Percentiles rank a stretch among this genome's conserved stretches.
phyloP scores from a whole-genome alignment of 805 yeast genomes.

The Wickerhamiella lipophila region DNA sequence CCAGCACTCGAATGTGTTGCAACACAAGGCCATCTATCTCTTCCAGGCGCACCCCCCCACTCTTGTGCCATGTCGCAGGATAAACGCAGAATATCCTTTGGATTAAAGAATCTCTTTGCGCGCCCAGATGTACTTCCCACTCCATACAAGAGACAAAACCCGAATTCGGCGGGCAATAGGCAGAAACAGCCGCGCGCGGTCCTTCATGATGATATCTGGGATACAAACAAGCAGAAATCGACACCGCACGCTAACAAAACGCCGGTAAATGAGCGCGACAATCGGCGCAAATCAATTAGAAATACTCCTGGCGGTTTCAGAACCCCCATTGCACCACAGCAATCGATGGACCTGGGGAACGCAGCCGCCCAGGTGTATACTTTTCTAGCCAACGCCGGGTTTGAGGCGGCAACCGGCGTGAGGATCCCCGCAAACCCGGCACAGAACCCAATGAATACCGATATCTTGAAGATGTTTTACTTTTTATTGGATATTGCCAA shows the following conservation, averaged over 20 bases:
- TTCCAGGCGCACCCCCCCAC: too few relatives aligned
- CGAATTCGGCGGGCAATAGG: background rate
- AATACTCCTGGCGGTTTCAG: too few relatives aligned
- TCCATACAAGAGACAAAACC: background rate
- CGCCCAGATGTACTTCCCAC: background rate
- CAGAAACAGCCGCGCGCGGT: background rate
- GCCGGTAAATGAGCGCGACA: too few relatives aligned
- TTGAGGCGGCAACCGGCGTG: background rate
- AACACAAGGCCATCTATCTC: background rate
- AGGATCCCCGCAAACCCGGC: background rate
- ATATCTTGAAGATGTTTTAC: background rate
- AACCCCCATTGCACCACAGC: too few relatives aligned
- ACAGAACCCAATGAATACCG: background rate
- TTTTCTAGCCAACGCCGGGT: background rate
- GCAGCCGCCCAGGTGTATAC: too few relatives aligned
- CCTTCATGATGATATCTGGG: background rate
- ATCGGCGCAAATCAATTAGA: background rate
- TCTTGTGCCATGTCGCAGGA: too few relatives aligned
- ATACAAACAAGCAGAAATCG: background rate
- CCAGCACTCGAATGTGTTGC: background rate
- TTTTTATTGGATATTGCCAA: background rate
- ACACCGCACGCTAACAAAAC: too few relatives aligned
- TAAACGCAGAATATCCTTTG: background rate
- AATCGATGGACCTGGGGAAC: too few relatives aligned
- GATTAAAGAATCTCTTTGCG: background rate